These are phyloP conservation scores for Penicillium brasilianum DNA, from an alignment of 2,329 filamentous ascomycete genomes.

Conservation along the genomic window DNA sequence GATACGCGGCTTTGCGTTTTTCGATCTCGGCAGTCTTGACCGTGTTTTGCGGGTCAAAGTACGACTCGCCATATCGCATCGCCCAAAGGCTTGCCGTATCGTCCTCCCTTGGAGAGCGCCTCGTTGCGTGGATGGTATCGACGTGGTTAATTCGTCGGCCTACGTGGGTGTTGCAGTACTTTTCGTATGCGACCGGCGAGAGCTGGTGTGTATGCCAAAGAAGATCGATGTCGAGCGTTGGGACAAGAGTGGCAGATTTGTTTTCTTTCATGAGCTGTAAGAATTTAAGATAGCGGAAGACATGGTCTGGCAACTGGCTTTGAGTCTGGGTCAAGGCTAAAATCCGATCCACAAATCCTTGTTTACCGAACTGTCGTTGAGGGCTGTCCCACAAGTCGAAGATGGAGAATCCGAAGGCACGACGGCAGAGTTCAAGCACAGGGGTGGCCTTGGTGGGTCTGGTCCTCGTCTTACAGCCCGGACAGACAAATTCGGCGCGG, in stretches of 20 bases:
- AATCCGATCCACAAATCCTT: not conserved
- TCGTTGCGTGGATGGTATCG: not conserved
- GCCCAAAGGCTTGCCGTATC: not conserved
- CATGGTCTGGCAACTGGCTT: not conserved
- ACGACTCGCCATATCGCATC: not conserved
- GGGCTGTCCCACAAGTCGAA: not conserved
- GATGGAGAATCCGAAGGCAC: not conserved
- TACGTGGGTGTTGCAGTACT: not conserved
- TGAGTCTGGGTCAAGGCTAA: not conserved
- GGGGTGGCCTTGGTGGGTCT: not conserved
- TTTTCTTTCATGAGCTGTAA: not conserved
- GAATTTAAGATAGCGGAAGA: not conserved
- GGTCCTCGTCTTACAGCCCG: not conserved
- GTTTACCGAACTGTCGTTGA: not conserved
- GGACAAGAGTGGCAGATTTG: constrained; percentile 2
- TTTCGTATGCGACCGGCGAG: constrained; percentile 6
- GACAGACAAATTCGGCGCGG: not conserved
- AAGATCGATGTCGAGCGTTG: constrained; percentile 16
- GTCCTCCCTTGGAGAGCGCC: not conserved
- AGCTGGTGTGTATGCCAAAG: constrained; percentile 15
- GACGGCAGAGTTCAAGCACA: not conserved
- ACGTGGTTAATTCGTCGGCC: not conserved
- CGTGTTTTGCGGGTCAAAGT: not conserved
- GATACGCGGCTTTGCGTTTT: not conserved
- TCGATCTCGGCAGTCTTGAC: not conserved